Evolutionary conservation across 169 alveolate genomes (phyloP), one percentile per base, ranked within the genome.

Genomic region (Plasmodium billcollinsi): DNA sequence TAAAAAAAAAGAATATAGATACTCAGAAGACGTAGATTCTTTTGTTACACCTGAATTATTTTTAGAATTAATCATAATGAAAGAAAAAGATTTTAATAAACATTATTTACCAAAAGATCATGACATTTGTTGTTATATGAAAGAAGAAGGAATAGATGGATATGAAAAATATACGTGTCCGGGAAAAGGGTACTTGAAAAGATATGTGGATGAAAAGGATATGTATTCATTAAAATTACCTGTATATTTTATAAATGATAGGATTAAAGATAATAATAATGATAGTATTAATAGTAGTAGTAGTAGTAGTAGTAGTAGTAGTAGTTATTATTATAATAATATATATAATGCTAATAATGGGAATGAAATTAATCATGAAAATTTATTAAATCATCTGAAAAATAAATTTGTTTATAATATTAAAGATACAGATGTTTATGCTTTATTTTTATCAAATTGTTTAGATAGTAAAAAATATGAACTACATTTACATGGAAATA

Each of bases 371-470:
- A 86, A 70, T 4, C 24, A 70, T 14, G 75, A 86, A 52, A 26
- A 71, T 14, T 67, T 86, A 43, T 49, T 72, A 86, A 62, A 70
- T 20, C 59, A 9, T 71, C 59, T 72, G 15, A 66, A 86, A 59
- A 47, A 33, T 54, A 11, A 24, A 8, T 43, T 18, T 86, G 29
- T 72, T 8, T 86, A 70, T 49, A 72, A 86, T 14, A 71, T 86
- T 45, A 67, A 59, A 12, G 71, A 86, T 1, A 86, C 92, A 20
- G 73, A 72, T 86, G 58, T 86, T 24, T 86, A 86, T 73, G 88
- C 92, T 20, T 59, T 86, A 61, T 86, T 86, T 86, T 70, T 86
- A 56, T 86, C 92, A 59, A 86, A 86, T 14, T 86, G 92, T 72
- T 14, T 52, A n/a, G 85, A 86, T 39, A 71, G 92, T 71, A 70